Conservation (phyloP, 106 monocot species). For the Dactylorhiza incarnata region DNA sequence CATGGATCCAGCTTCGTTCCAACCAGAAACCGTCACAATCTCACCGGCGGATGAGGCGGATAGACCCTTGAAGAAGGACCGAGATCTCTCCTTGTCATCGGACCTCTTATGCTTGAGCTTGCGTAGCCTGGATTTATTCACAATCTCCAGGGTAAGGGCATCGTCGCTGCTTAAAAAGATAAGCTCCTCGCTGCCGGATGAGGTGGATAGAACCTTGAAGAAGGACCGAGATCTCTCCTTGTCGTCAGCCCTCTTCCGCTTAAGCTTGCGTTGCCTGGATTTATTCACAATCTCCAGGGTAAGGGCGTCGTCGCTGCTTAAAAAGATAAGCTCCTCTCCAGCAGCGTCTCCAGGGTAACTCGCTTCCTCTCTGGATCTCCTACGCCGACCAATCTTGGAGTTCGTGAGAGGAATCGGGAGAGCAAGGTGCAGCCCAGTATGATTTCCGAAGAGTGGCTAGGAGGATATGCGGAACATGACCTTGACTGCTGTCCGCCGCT, state of each 20-base stretch:
- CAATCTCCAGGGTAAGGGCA: slow-evolving; percentile 56
- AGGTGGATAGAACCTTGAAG: slow-evolving; percentile 2
- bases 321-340: slow-evolving; percentile 1
- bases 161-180: slow-evolving; percentile 65
- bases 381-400: background rate
- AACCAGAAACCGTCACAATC: background rate
- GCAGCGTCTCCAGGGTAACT: background rate
- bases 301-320: slow-evolving; percentile 80
- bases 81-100: background rate
- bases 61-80: background rate
- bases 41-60: slow-evolving; percentile 19
- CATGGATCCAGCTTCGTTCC: background rate
- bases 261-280: slow-evolving; percentile 24
- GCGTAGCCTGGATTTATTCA: slow-evolving; percentile 36
- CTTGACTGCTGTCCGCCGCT: no score
- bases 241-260: slow-evolving; percentile 14
- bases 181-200: slow-evolving; percentile 9
- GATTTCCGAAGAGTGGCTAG: background rate
- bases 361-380: background rate
- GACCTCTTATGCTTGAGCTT: slow-evolving; percentile 18
- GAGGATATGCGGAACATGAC: no score
- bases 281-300: slow-evolving; percentile 51
- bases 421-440: background rate
- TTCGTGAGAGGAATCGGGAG: background rate
- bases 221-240: background rate